Conservation (phyloP, 164 flowering plant genomes). For the Cinnamomum chago region DNA sequence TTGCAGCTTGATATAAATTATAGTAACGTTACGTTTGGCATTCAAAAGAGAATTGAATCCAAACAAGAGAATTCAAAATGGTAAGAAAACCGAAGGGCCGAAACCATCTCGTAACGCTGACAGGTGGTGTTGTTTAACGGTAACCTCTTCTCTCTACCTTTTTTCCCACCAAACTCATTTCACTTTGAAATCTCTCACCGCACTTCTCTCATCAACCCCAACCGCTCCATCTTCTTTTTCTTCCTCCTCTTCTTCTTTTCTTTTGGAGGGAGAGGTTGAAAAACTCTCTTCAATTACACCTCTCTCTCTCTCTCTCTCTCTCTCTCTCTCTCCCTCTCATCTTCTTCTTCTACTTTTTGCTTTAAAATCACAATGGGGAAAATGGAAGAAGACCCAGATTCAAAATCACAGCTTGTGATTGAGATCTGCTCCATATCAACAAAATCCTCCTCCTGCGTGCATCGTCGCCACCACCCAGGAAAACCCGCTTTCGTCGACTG, state of each 20-base stretch:
- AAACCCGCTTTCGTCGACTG: conserved; percentile 59
- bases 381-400: conserved; percentile 24
- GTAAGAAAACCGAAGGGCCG: conserved; percentile 8
- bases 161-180: conserved; percentile 31
- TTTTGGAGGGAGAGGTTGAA: not conserved
- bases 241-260: conserved; percentile 15
- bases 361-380: conserved; percentile 22
- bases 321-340: too few relatives aligned
- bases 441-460: conserved; percentile 17
- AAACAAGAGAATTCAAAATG: not conserved
- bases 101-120: conserved; percentile 4
- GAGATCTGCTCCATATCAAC: conserved; percentile 55
- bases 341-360: not conserved
- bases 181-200: conserved; percentile 46
- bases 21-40: too few relatives aligned
- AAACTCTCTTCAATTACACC: not conserved
- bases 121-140: conserved; percentile 32
- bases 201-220: conserved; percentile 34
- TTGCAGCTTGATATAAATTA: too few relatives aligned
- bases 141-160: conserved; percentile 13
- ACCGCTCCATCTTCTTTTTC: conserved; percentile 66
- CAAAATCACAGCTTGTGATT: conserved; percentile 45
- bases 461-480: conserved; percentile 2
- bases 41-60: not conserved
- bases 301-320: conserved; percentile 2